Base-by-base conservation (phyloP, 2,329 filamentous ascomycete species). In the Nannizziopsis barbatae region DNA sequence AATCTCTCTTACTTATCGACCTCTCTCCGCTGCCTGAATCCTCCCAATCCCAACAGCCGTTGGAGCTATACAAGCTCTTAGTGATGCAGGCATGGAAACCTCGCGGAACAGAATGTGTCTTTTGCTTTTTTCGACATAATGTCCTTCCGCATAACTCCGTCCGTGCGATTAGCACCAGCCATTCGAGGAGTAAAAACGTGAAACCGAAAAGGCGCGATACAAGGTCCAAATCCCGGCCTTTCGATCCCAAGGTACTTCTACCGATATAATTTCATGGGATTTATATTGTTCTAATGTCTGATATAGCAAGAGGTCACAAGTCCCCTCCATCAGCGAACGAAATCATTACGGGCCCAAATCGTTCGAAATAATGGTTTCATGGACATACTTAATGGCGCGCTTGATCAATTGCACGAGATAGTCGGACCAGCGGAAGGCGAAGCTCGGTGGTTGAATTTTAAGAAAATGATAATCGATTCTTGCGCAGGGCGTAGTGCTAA, bases 21-120 rank as follows among this genome's bases (percentile, higher is more conserved):
- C 10, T 15, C 35, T 12, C 35, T 37, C 35, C 35, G 8, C 8
- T n/a, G 6, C 14, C 6, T 37, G 35, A 8, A 17, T 17, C 35
- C 35, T 15, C 8, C 17, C 35, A 37, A n/a, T 37, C 14, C 6
- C 10, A 6, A 37, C 6, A 14, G 7, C 7, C 8, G n/a, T 8
- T 37, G n/a, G 35, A 37, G 33, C 12, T 14, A 11, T 8, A 36
- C 3, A 39, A 10, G 36, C 12, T 30, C 12, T 11, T 45, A 58
- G 61, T 61, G 57, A 72, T 73, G 70, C 66, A 61, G 61, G 54
- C 59, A 62, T 65, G 67, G 58, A 57, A 57, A 47, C 57, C 56
- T 45, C 60, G 53, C 57, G 58, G 60, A 55, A 62, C 59, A 42
- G 58, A 58, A 58, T 71, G 69, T 62, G 60, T 70, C 33, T 60